phyloP scores from a whole-genome alignment of 495 filamentous ascomycete species.

The Aspergillus wentii region DNA sequence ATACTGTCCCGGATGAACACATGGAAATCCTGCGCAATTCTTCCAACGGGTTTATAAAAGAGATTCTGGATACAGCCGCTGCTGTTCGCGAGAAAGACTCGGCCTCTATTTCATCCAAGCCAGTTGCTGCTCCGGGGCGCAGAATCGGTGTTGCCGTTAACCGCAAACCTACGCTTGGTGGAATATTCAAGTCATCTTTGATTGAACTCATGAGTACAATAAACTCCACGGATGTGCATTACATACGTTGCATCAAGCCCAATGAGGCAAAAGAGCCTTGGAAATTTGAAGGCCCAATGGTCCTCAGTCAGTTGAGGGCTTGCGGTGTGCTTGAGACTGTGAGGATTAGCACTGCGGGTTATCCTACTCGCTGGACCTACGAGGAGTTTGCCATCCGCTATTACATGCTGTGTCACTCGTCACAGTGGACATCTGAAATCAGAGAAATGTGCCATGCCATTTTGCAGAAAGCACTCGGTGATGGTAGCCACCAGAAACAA shows the following conservation, averaged over 20 bases:
- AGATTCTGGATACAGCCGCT: constrained; percentile 81
- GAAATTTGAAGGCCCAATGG: constrained; percentile 99
- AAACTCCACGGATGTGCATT: constrained; percentile 96
- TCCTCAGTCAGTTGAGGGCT: constrained; percentile 92
- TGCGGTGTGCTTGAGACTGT: constrained; percentile 99
- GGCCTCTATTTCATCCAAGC: constrained; percentile 65
- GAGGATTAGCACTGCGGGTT: constrained; percentile 95
- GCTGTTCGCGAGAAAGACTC: constrained; percentile 86
- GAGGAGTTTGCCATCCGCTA: constrained; percentile 97
- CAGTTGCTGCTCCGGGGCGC: constrained; percentile 62
- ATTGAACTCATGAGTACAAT: constrained; percentile 99
- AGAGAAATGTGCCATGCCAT: constrained; percentile 90
- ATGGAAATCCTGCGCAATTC: constrained; percentile 85
- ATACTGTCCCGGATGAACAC: constrained; percentile 98
- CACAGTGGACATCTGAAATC: constrained; percentile 89
- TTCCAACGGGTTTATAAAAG: constrained; percentile 77
- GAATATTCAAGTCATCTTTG: constrained; percentile 96
- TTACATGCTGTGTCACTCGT: constrained; percentile 95
- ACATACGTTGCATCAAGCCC: constrained; percentile 99
- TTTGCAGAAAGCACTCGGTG: constrained; percentile 82
- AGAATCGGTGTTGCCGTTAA: constrained; percentile 88
- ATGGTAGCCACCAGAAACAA: constrained; percentile 68
- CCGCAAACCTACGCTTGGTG: constrained; percentile 93
- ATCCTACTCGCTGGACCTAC: constrained; percentile 97
- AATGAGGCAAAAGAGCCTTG: constrained; percentile 96